Evolutionary conservation across 352 stramenopile genomes (phyloP), one percentile per base, ranked within the genome.

Genomic region (Halophytophthora batemanensis): DNA sequence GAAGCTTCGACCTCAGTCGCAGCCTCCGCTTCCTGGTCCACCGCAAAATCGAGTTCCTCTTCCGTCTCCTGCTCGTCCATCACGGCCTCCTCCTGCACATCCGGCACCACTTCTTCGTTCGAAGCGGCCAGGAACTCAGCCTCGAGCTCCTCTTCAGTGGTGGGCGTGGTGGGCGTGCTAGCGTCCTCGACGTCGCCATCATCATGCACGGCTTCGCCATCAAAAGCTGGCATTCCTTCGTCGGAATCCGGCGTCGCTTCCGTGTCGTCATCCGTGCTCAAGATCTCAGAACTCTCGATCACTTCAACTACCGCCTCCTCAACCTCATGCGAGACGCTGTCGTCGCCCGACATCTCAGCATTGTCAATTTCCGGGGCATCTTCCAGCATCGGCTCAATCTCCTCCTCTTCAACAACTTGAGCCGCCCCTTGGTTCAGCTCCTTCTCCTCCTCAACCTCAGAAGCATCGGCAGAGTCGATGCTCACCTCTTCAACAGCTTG

Each of bases 181-280:
- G 8, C 25, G 10, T 38, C 33, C 3, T 38, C 10, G 2, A 38
- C 3, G 33, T 38, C 28, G 12, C 15, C n/a, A 37, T 15, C 28
- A 6, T 34, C 47, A 18, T 25, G 17, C 37, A 43, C 18, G 18
- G 13, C 36, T 14, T 29, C 25, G 28, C 14, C 37, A 21, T 39
- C 21, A 17, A 25, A 25, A 28, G 37, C 37, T 25, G 37, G 37
- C n/a, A 10, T 35, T 17, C 31, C 42, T 48, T 48, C 23, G 13
- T 48, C 42, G 23, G 31, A 22, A 37, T 22, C 42, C n/a, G 8
- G 42, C n/a, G 28, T 37, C 42, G 29, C 42, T 48, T 48, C 42
- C 15, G 17, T 15, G 17, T 21, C 13, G 8, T 48, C 42, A 4
- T 35, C 13, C 23, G 42, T 37, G 15, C 14, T 36, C 17, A 22